phyloP scores from a whole-genome alignment of 2,329 filamentous ascomycete genomes.

The Diaporthe velutina region DNA sequence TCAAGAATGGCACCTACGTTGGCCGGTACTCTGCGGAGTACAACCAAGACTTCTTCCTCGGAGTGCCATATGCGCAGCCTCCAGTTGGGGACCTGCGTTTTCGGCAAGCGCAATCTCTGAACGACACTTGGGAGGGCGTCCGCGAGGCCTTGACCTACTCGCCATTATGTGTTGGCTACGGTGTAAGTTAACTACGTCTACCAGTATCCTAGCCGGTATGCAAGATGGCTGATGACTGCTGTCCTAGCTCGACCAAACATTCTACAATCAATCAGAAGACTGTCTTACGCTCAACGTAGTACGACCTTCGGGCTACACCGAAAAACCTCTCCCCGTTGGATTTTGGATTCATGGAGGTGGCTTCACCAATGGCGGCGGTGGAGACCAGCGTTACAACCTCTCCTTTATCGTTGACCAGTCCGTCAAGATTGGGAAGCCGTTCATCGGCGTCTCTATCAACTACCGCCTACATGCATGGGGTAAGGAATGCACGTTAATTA shows the following conservation, averaged over 20 bases:
- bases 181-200: constrained; percentile 44
- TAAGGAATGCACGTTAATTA: not conserved
- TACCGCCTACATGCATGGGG: constrained; percentile 60
- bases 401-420: constrained; percentile 65
- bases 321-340: constrained; percentile 43
- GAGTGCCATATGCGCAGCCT: constrained; percentile 67
- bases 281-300: constrained; percentile 74
- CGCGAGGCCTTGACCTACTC: constrained; percentile 59
- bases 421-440: constrained; percentile 39
- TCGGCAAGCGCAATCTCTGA: constrained; percentile 43
- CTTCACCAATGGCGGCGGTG: constrained; percentile 46
- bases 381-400: constrained; percentile 67
- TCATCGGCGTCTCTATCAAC: constrained; percentile 63
- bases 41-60: constrained; percentile 65
- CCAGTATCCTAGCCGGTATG: not conserved
- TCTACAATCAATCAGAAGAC: constrained; percentile 59
- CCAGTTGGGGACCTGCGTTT: constrained; percentile 53
- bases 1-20: constrained; percentile 52
- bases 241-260: constrained; percentile 30
- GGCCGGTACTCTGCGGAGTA: constrained; percentile 49
- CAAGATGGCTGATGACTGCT: not conserved
- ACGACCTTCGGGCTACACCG: constrained; percentile 61
- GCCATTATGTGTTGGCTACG: constrained; percentile 64
- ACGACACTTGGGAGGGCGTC: constrained; percentile 57
- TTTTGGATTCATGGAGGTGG: constrained; percentile 60